Evolutionary conservation across 164 flowering plant species (phyloP).

Genomic region (Magnolia officinalis): DNA sequence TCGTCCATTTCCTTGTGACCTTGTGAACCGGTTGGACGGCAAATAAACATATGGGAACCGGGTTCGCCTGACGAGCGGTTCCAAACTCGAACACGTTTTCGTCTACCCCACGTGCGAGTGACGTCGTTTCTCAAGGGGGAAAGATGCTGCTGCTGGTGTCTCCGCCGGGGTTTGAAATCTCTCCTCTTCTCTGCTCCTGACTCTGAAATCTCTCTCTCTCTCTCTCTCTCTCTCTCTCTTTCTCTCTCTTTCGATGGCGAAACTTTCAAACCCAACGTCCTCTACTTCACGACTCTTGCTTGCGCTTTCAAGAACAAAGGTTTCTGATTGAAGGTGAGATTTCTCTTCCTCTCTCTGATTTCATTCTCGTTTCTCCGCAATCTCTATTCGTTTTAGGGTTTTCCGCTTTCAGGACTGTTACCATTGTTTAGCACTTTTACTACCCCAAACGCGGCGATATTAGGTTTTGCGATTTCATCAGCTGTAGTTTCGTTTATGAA

Average conservation of each 20-base stretch:
- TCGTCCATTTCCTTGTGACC: too few relatives aligned
- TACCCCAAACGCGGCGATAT: neutral
- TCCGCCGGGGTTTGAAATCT: neutral
- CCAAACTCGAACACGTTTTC: too few relatives aligned
- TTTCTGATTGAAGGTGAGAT: neutral
- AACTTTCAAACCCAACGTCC: neutral
- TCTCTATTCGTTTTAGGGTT: neutral
- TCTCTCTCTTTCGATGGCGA: neutral
- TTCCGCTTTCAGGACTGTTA: neutral
- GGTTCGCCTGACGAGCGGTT: too few relatives aligned
- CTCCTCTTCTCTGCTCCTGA: neutral
- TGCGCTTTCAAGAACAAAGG: neutral
- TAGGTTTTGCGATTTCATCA: neutral
- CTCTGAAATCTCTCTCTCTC: neutral
- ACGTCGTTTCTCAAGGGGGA: too few relatives aligned
- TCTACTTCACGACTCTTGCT: neutral
- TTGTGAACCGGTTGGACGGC: too few relatives aligned
- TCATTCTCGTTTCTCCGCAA: neutral
- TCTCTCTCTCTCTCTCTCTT: neutral
- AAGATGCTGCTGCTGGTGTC: too few relatives aligned
- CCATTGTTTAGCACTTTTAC: neutral
- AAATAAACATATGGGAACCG: too few relatives aligned
- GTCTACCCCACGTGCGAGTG: too few relatives aligned
- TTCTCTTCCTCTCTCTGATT: neutral
- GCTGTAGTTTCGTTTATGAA: neutral